These are phyloP conservation scores for Cercophora scortea DNA, from an alignment of 495 filamentous ascomycete genomes.

Conservation along the genomic window DNA sequence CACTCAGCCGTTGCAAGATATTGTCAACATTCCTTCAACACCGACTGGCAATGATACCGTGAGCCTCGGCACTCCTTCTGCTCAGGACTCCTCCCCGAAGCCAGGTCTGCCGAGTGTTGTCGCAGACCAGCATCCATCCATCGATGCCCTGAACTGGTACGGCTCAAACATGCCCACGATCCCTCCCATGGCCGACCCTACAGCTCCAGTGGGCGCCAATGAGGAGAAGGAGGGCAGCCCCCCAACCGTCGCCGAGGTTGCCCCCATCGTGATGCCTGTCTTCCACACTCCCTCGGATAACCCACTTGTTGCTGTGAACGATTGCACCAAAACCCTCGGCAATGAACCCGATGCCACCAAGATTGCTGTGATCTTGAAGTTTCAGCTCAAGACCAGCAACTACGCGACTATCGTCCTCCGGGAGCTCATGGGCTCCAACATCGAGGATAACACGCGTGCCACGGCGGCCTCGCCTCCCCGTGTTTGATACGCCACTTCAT, in stretches of 20 bases:
- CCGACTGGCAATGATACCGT: background rate
- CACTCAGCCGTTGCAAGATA: background rate
- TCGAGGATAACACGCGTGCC: background rate
- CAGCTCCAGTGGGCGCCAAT: background rate
- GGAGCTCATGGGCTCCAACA: constrained; percentile 52
- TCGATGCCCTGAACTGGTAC: background rate
- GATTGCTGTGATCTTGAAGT: constrained; percentile 75
- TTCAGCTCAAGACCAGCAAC: constrained; percentile 77
- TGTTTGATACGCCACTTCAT: no score
- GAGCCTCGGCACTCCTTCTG: background rate
- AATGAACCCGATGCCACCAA: constrained; percentile 36
- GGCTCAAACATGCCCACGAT: background rate
- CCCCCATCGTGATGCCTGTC: constrained; percentile 6
- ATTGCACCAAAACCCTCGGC: constrained; percentile 4
- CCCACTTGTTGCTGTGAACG: constrained; percentile 7
- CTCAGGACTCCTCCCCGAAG: background rate
- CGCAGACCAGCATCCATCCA: no score
- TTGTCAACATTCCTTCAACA: background rate
- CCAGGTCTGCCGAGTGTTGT: background rate
- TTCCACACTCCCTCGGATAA: constrained; percentile 19
- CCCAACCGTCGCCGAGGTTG: background rate
- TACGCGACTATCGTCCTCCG: constrained; percentile 93
- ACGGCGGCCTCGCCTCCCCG: no score
- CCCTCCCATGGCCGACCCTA: no score
- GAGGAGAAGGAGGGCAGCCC: constrained; percentile 5